A percentile compares a stretch with the other conserved stretches of the same genome.
phyloP scores from a whole-genome alignment of 441 rosid genomes.

The Breynia disticha region DNA sequence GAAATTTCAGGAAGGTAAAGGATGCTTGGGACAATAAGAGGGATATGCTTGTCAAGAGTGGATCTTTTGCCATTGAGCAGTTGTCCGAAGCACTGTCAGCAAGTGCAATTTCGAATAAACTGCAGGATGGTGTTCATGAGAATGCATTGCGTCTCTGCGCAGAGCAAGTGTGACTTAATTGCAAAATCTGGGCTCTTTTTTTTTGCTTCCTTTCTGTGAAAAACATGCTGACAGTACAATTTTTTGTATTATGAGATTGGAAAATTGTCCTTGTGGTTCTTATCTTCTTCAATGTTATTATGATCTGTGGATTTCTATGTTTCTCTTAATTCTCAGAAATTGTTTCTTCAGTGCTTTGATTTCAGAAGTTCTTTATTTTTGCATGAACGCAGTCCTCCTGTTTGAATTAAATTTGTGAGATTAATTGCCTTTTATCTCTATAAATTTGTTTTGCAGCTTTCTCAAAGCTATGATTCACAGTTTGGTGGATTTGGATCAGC shows the following conservation, averaged over 20 bases:
- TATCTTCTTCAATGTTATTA: background rate
- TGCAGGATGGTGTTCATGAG: conserved; percentile 52
- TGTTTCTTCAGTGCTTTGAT: background rate
- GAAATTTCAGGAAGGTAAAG: conserved; percentile 64
- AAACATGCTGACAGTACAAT: background rate
- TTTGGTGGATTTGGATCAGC: conserved; percentile 93
- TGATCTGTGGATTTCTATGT: background rate
- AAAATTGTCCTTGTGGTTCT: background rate
- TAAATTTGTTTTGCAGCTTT: conserved; percentile 47
- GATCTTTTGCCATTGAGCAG: conserved; percentile 72
- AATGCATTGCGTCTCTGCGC: conserved; percentile 53
- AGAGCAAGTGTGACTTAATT: conserved; percentile 49
- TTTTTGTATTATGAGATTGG: background rate
- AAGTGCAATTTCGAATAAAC: conserved; percentile 42
- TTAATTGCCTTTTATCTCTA: conserved; percentile 1
- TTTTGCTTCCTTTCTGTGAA: background rate
- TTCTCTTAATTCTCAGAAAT: background rate
- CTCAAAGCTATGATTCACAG: conserved; percentile 56
- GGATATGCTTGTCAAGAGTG: conserved; percentile 65
- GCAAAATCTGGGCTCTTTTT: conserved; percentile 5
- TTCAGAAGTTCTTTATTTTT: background rate
- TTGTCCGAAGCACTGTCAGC: conserved; percentile 78
- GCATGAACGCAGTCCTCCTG: too few relatives aligned
- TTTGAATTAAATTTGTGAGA: too few relatives aligned
- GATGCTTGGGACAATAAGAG: conserved; percentile 73